Conservation (phyloP, 148 eudicot genomes). For the Cornus controversa region DNA sequence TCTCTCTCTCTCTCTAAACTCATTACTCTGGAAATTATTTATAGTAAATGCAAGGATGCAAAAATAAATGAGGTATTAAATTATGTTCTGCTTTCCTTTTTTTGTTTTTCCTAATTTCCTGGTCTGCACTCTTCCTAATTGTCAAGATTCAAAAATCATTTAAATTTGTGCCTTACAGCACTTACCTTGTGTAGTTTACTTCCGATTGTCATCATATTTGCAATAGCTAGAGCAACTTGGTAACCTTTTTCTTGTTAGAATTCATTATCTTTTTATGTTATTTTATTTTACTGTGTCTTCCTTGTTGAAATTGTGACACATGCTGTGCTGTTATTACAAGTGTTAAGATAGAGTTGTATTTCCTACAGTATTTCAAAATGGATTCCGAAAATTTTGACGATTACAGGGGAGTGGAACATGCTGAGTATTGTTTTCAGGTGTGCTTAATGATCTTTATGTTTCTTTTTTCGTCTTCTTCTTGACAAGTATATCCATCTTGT, state of each 20-base stretch:
- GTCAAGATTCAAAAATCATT: no score
- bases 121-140: neutral
- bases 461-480: neutral
- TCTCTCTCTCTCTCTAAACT: no score
- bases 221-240: neutral
- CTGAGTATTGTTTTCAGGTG: conserved; percentile 76
- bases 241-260: neutral
- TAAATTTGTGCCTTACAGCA: neutral
- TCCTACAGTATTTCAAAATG: conserved; percentile 71
- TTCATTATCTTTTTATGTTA: neutral
- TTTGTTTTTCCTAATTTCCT: neutral
- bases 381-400: conserved; percentile 60
- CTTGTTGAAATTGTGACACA: neutral
- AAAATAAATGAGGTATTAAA: no score
- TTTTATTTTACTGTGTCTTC: neutral
- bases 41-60: no score
- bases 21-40: no score
- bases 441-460: conserved; percentile 1
- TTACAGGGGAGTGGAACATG: conserved; percentile 70
- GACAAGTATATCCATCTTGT: conserved; percentile 1
- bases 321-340: neutral
- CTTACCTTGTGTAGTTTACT: no score
- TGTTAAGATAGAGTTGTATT: conserved; percentile 6
- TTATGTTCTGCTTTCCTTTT: no score
- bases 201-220: neutral